Base-by-base conservation (phyloP, 306 rosid genomes). In the Arachis stenosperma region DNA sequence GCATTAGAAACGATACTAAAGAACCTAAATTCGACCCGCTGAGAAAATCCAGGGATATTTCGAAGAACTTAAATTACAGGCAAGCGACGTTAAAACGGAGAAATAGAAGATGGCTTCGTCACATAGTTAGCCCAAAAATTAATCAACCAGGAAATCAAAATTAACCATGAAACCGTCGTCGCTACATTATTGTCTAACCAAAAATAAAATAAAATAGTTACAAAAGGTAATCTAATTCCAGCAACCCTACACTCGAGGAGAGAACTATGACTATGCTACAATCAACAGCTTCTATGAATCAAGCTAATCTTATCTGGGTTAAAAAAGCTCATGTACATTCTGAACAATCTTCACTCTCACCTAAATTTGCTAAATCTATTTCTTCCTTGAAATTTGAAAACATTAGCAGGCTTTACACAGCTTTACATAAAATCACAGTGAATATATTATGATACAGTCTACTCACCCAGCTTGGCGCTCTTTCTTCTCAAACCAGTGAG, bases 331-430 rank as follows among this genome's bases (percentile, higher is more conserved):
- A 84, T 78, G 69, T 79, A 78, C 84, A 88, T 67, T 65, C 83
- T 82, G 74, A 55, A 79, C 66, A 76, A 79, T 64, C 54, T 69
- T 36, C 63, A 64, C 9, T 51, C 61, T 67, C 15, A 61, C 61
- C 83, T 81, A 84, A 66, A 76, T 43, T 48, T 48, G 78, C 85
- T 84, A 64, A 83, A 81, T 73, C 84, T 82, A 82, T 44, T 81
- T 74, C 82, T 74, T 70, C 73, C 69, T 47, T 65, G 70, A 67
- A 71, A 50, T 65, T 47, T 65, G 70, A 70, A 71, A 50, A 76
- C 73, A 82, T 78, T 64, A 66, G 76, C 82, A 61, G 75, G 78
- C 64, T 84, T 79, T 74, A 79, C 81, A 79, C 39, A 53, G 79
- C 42, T 88, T 79, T 85, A 81, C 92, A 85, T 51, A 29, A 52